Evolutionary conservation across 768 basidiomycete species (phyloP).

Genomic region (Myochromella boudieri): DNA sequence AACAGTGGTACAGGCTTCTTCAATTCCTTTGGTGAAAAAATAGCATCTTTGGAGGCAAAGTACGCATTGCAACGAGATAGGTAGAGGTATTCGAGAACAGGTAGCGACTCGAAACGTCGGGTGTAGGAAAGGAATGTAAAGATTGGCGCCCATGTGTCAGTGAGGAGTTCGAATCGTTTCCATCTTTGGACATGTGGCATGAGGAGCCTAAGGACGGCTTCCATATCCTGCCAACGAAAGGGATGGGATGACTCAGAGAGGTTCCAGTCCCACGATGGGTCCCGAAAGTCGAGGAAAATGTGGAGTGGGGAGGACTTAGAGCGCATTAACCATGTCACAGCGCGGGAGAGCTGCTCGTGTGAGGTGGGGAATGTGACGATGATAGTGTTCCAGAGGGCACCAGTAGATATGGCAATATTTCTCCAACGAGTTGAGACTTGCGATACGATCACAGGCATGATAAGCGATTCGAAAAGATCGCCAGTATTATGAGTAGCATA

Average conservation of each 20-base stretch:
- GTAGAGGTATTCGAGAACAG: slow-evolving; percentile 38
- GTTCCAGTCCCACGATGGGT: slow-evolving; percentile 56
- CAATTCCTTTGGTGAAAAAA: slow-evolving; percentile 43
- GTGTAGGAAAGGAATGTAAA: slow-evolving; percentile 48
- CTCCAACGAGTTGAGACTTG: slow-evolving; percentile 56
- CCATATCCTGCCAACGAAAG: slow-evolving; percentile 44
- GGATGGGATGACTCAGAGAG: slow-evolving; percentile 41
- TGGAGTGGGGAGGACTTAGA: slow-evolving; percentile 47
- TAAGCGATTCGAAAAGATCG: slow-evolving; percentile 23
- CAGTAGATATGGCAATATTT: slow-evolving; percentile 41
- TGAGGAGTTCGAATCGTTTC: slow-evolving; percentile 47
- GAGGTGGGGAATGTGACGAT: slow-evolving; percentile 43
- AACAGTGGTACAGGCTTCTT: slow-evolving; percentile 44
- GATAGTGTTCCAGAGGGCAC: slow-evolving; percentile 53
- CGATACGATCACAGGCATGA: slow-evolving; percentile 34
- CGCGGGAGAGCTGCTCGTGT: slow-evolving; percentile 34
- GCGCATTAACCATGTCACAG: slow-evolving; percentile 39
- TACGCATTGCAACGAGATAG: slow-evolving; percentile 61
- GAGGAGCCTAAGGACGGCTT: slow-evolving; percentile 42
- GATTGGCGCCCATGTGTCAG: slow-evolving; percentile 63
- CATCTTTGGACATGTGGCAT: slow-evolving; percentile 46
- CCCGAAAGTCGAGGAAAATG: slow-evolving; percentile 58
- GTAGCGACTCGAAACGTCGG: slow-evolving; percentile 28
- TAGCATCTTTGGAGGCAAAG: slow-evolving; percentile 42
- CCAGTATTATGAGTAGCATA: slow-evolving; percentile 25